A percentile compares a stretch with the other conserved stretches of the same genome.
phyloP scores from a whole-genome alignment of 2,329 filamentous ascomycete genomes.

The Sarocladiaceae sp. region DNA sequence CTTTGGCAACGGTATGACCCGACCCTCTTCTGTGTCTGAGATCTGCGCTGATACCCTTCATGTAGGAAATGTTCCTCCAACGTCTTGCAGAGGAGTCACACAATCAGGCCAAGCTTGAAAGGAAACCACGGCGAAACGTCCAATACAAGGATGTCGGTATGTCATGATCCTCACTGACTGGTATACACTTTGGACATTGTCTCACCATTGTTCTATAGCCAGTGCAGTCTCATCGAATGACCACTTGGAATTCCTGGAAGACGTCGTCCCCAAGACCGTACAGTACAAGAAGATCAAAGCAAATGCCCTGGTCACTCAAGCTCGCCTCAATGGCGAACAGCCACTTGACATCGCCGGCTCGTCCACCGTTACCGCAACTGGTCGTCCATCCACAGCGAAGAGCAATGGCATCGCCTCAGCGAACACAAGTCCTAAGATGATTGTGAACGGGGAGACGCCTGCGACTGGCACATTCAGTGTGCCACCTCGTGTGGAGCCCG shows the following conservation, averaged over 20 bases:
- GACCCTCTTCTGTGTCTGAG: background rate
- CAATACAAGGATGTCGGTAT: constrained; percentile 91
- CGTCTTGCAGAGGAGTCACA: constrained; percentile 82
- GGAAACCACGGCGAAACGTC: constrained; percentile 87
- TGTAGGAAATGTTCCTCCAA: constrained; percentile 89
- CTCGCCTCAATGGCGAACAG: constrained; percentile 36
- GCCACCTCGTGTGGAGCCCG: constrained; percentile 17
- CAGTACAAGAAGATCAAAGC: constrained; percentile 77
- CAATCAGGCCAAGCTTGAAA: constrained; percentile 84
- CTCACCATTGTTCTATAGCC: constrained; percentile 43
- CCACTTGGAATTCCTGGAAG: constrained; percentile 90
- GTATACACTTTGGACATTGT: background rate
- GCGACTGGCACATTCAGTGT: constrained; percentile 15
- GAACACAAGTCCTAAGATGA: constrained; percentile 6
- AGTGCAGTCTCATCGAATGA: constrained; percentile 83
- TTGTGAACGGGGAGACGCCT: constrained; percentile 23
- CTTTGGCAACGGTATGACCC: constrained; percentile 70
- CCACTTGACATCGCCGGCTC: constrained; percentile 15
- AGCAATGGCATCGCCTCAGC: constrained; percentile 6
- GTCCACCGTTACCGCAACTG: constrained; percentile 12
- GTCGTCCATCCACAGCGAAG: background rate
- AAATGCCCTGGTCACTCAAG: constrained; percentile 45
- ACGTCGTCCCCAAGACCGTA: constrained; percentile 83
- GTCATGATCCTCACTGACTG: constrained; percentile 17
- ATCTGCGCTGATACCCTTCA: background rate